Evolutionary conservation across 768 basidiomycete genomes (phyloP).

Genomic region (Cantharellus anzutake): DNA sequence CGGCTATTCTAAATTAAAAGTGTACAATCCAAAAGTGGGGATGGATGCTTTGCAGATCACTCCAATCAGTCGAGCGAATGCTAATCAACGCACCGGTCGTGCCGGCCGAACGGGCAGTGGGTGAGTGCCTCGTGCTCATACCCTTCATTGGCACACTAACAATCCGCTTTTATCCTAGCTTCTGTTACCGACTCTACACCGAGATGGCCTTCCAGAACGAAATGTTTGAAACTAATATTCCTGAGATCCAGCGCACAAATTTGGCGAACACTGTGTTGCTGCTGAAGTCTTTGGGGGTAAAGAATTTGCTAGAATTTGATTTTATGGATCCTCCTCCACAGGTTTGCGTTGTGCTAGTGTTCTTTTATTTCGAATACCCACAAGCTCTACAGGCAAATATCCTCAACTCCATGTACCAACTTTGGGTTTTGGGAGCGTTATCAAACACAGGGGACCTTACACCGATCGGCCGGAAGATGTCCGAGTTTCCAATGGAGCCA

Average conservation of each 20-base stretch:
- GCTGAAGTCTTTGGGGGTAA: conserved; percentile 90
- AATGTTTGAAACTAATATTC: conserved; percentile 87
- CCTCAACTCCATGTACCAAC: conserved; percentile 97
- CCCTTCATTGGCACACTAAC: neutral
- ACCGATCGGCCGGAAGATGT: conserved; percentile 85
- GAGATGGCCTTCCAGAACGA: conserved; percentile 96
- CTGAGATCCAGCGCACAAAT: conserved; percentile 97
- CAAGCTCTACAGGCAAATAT: conserved; percentile 67
- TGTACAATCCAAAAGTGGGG: conserved; percentile 97
- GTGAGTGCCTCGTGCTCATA: conserved; percentile 24
- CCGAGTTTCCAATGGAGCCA: conserved; percentile 98
- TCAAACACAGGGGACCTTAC: conserved; percentile 98
- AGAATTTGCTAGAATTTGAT: conserved; percentile 93
- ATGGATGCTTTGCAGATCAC: conserved; percentile 99
- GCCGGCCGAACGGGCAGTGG: conserved; percentile 94
- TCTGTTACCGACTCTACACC: conserved; percentile 92
- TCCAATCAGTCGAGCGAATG: conserved; percentile 97
- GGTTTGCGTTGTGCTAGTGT: conserved; percentile 16
- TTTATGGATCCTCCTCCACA: conserved; percentile 99
- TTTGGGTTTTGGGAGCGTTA: conserved; percentile 95
- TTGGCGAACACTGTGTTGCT: conserved; percentile 90
- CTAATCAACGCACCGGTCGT: conserved; percentile 86
- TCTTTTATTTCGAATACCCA: conserved; percentile 3
- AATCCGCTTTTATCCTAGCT: conserved; percentile 25
- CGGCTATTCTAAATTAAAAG: conserved; percentile 93